Base-by-base conservation (phyloP, 2,329 filamentous ascomycete species). In the Apiospora rasikravindrae region DNA sequence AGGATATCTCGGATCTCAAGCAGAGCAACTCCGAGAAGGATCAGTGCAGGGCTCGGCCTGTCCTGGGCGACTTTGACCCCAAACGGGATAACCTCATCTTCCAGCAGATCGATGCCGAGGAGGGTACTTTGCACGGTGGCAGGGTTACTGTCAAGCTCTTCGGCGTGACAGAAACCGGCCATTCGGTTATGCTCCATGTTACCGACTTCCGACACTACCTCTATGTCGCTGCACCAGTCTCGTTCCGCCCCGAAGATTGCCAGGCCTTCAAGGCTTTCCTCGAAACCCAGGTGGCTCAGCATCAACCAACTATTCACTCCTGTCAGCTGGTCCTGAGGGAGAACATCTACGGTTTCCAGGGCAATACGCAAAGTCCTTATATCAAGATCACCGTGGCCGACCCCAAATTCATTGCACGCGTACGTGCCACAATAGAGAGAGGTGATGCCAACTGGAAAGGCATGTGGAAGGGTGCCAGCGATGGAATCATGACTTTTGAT, bases 141-240 rank as follows among this genome's bases (percentile, higher is more conserved):
- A 91, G 83, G 79, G 87, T 94, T 0, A 92, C 94, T 0, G 90
- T 99, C 72, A 97, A 96, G 85, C 88, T 99, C 26, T 99, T 98
- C 83, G 96, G 96, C 77, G 95, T 98, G 4, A 98, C 94, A 1
- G 83, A 90, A 77, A 81, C 86, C 73, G 96, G 96, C 70, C 93
- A 99, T 82, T 99, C 96, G 3, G 94, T 98, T 51, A 89, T 99
- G 82, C 87, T 99, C 16, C 96, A 99, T 81, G 95, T 99, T 74
- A 98, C 94, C 22, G 94, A 95, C 79, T 99, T 99, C 83, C 92
- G 94, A 77, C 96, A 99, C 81, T 99, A 99, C 80, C 90, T 99
- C 71, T 99, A 98, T 78, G 91, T 98, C 66, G 93, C 94, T 13
- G 96, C 97, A 0, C 96, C 96, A 0, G 85, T 95, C 11, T 89